Base-by-base conservation (phyloP, 257 asterid species). In the Lycium barbarum region DNA sequence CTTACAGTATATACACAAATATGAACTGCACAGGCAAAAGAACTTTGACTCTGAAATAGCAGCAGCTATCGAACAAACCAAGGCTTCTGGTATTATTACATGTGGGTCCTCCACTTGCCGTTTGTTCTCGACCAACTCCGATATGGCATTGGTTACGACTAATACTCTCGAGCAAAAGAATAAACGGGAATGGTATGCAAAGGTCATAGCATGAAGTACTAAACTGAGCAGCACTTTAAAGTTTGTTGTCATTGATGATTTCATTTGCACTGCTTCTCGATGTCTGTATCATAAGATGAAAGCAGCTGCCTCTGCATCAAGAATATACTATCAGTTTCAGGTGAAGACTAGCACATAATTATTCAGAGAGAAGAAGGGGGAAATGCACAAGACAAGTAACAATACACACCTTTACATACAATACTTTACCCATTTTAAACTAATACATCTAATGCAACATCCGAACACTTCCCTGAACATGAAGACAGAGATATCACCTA, bases 231-330 rank as follows among this genome's bases (percentile, higher is more conserved):
- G 88, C 90, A 74, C 85, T 88, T 78, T 85, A 86, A 38, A 91
- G 86, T 84, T 84, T 87, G 72, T 87, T 70, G 55, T 81, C 88
- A 53, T 88, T 84, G 89, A 84, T 80, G 84, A 90, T 17, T 85
- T 89, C 83, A 58, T 91, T 83, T 80, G 73, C 86, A 61, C 86
- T 80, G 89, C 89, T 88, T 85, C 88, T 88, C 92, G 1, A 83
- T 63, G 73, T 90, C 94, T 65, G 88, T 86, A 86, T 93, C 97
- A 53, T 86, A 85, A 6, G 95, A 88, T 15, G 95, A 93, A 81
- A 93, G 93, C 70, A 91, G 80, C 88, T 85, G 86, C 88, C 90
- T 92, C 97, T 93, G 93, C 86, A 84, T 81, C 63, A 84, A 58
- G 57, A 79, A 68, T 15, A 72, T 80, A 8, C 83, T 13, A 66